phyloP scores from a whole-genome alignment of 129 eudicot species.

The Rutidosis leptorrhynchoides region DNA sequence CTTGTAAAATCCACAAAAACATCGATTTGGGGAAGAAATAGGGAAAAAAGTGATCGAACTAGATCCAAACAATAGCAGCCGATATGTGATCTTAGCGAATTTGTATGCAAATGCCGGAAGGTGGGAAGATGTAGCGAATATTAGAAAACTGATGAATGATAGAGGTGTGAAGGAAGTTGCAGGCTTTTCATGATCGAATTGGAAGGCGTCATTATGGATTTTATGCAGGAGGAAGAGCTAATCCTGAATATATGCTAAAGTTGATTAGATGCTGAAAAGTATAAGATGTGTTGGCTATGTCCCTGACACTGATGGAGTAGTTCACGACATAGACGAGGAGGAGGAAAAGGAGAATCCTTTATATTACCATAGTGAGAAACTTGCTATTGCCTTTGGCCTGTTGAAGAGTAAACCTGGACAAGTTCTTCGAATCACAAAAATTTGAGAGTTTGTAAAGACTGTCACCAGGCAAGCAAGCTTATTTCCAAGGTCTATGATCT shows the following conservation, averaged over 20 bases:
- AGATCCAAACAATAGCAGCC: constrained; percentile 54
- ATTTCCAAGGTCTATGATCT: constrained; percentile 40
- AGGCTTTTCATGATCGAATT: constrained; percentile 49
- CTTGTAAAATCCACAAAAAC: constrained; percentile 52
- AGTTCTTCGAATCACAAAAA: constrained; percentile 47
- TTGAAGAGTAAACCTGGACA: constrained; percentile 50
- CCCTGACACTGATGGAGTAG: constrained; percentile 38
- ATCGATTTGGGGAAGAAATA: constrained; percentile 43
- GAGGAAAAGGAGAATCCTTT: constrained; percentile 50
- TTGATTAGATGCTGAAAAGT: constrained; percentile 41
- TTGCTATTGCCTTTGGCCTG: constrained; percentile 58
- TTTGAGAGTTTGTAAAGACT: constrained; percentile 62
- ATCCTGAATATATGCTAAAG: constrained; percentile 52
- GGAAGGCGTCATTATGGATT: constrained; percentile 40
- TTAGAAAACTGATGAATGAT: constrained; percentile 53
- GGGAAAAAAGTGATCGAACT: constrained; percentile 46
- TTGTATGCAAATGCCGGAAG: constrained; percentile 46
- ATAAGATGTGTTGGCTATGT: constrained; percentile 46
- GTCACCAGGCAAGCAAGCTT: constrained; percentile 60
- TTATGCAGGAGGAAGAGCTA: constrained; percentile 51
- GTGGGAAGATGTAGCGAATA: constrained; percentile 54
- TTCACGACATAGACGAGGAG: constrained; percentile 43
- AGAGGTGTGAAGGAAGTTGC: constrained; percentile 51
- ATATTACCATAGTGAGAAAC: constrained; percentile 60
- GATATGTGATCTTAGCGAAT: constrained; percentile 60